These are phyloP conservation scores for Beta vulgaris DNA, from an alignment of 148 eudicot species.

Conservation along the genomic window DNA sequence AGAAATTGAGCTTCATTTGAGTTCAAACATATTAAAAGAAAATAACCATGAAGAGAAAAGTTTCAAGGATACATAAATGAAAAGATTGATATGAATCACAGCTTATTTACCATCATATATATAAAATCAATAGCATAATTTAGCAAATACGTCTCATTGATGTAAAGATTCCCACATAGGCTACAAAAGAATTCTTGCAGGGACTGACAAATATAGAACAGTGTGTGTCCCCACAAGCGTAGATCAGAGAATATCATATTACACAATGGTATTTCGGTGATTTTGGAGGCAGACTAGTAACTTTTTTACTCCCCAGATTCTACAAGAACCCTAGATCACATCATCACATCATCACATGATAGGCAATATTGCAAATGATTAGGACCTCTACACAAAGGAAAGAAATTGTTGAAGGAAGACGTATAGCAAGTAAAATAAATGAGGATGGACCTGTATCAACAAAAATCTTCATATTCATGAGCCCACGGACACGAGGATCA, in stretches of 20 bases:
- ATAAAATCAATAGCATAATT: not conserved
- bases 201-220: not conserved
- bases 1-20: not conserved
- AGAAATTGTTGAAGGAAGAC: not conserved
- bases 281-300: not conserved
- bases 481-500: constrained; percentile 76
- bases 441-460: constrained; percentile 93
- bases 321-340: not conserved
- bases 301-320: not conserved
- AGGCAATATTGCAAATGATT: not conserved
- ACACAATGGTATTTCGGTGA: not conserved
- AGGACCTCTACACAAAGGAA: not conserved
- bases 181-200: not conserved
- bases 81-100: not conserved
- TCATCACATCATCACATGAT: not conserved
- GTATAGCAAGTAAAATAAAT: constrained; percentile 17
- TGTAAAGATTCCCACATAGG: too few species aligned
- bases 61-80: not conserved
- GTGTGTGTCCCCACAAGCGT: not conserved
- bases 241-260: not conserved
- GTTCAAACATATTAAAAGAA: not conserved
- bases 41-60: too few species aligned
- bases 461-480: constrained; percentile 98
- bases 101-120: not conserved
- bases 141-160: not conserved